Evolutionary conservation across 1,284 basidiomycete genomes (phyloP).

Genomic region (Bjerkandera adusta): DNA sequence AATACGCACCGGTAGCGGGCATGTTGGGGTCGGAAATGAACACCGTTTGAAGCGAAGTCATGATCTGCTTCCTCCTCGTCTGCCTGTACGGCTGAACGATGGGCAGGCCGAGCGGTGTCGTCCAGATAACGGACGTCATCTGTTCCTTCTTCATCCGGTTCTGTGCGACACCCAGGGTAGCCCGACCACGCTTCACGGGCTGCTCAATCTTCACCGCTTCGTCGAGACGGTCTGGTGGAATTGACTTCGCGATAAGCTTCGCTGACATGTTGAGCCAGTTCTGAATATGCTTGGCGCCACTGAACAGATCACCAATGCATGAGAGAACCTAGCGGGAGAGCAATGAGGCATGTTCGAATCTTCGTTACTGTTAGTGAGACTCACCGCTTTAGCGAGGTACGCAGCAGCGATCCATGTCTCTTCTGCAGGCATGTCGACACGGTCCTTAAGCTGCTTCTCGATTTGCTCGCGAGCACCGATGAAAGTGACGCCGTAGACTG

Average conservation of each 20-base stretch:
- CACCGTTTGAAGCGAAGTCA: conserved; percentile 88
- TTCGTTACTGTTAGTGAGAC: no score
- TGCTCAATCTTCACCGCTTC: conserved; percentile 37
- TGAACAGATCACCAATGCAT: conserved; percentile 92
- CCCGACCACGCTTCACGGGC: conserved; percentile 5
- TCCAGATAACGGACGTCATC: conserved; percentile 98
- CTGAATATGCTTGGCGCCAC: conserved; percentile 90
- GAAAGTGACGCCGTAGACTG: conserved; percentile 97
- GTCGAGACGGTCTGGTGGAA: conserved; percentile 74
- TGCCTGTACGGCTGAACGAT: conserved; percentile 98
- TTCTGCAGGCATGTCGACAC: conserved; percentile 65
- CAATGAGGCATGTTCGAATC: neutral
- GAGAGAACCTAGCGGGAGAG: conserved; percentile 50
- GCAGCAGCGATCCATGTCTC: conserved; percentile 74
- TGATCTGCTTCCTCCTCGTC: conserved; percentile 77
- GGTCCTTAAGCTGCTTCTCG: conserved; percentile 82
- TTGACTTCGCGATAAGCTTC: conserved; percentile 84
- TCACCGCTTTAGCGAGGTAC: conserved; percentile 80
- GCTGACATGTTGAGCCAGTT: conserved; percentile 87
- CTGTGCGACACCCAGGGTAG: conserved; percentile 17
- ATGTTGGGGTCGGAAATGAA: conserved; percentile 89
- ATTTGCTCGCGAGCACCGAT: conserved; percentile 96
- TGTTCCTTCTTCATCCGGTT: conserved; percentile 75
- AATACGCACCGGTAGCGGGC: conserved; percentile 60
- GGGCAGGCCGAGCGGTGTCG: conserved; percentile 90